These are phyloP conservation scores for Purshia tridentata DNA, from an alignment of 306 rosid genomes.

Conservation along the genomic window DNA sequence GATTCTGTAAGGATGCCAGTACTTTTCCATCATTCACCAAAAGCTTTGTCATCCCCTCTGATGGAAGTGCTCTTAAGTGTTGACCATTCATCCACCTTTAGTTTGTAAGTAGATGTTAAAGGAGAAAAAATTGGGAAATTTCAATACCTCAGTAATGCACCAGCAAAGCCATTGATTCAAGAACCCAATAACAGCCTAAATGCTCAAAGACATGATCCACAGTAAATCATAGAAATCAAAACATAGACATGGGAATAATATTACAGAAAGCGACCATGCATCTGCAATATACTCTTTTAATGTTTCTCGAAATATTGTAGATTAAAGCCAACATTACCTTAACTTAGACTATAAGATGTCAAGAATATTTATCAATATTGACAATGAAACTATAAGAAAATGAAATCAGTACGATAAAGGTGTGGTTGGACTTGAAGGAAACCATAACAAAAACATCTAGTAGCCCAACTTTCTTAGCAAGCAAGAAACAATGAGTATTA, in stretches of 20 bases:
- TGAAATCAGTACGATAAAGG: not conserved
- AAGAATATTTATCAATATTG: not conserved
- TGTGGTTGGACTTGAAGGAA: slow-evolving; percentile 2
- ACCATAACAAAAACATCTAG: not conserved
- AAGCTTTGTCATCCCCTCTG: slow-evolving; percentile 60
- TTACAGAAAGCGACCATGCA: not conserved
- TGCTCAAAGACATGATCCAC: not conserved
- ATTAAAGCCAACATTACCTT: slow-evolving; percentile 6
- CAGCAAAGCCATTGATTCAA: slow-evolving; percentile 9
- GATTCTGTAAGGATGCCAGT: slow-evolving; percentile 59
- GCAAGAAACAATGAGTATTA: not conserved
- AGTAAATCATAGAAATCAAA: not conserved
- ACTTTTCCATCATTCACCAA: slow-evolving; percentile 75
- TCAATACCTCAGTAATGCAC: not conserved
- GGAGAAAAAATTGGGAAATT: slow-evolving; percentile 7
- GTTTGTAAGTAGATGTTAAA: slow-evolving; percentile 15
- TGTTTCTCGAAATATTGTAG: not conserved
- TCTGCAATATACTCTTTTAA: not conserved
- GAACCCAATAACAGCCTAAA: slow-evolving; percentile 13
- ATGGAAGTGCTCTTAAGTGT: slow-evolving; percentile 70
- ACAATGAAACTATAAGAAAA: not conserved
- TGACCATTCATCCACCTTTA: slow-evolving; percentile 99
- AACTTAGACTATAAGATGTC: slow-evolving; percentile 9
- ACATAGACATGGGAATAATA: not conserved
- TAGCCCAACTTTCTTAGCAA: not conserved